Percentiles rank a stretch among this genome's conserved stretches.
These are phyloP conservation scores for Neopestalotiopsis rosae DNA, from an alignment of 2,329 filamentous ascomycete genomes.

Conservation along the genomic window DNA sequence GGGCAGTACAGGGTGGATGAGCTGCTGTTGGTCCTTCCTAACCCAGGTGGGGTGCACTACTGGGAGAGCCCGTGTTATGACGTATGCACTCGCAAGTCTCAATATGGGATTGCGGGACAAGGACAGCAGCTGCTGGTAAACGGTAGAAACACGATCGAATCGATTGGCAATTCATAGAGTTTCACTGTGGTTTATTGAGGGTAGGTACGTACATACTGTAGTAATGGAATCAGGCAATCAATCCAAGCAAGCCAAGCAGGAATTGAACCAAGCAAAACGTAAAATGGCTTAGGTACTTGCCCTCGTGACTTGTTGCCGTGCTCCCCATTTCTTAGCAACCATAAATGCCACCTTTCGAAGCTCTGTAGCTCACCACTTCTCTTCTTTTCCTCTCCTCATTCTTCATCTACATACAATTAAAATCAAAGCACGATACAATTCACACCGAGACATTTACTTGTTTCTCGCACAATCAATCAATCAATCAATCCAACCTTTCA, in stretches of 20 bases:
- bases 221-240: slow-evolving; percentile 1
- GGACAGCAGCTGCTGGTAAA: background rate
- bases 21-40: background rate
- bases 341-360: slow-evolving; percentile 11
- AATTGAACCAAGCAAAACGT: slow-evolving; percentile 2
- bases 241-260: background rate
- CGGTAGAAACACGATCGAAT: slow-evolving; percentile 9
- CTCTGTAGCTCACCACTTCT: background rate
- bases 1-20: background rate
- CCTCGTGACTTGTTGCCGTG: background rate
- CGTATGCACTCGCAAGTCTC: slow-evolving; percentile 9
- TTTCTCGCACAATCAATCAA: slow-evolving; percentile 14
- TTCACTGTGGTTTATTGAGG: background rate
- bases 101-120: slow-evolving; percentile 13
- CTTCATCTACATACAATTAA: slow-evolving; percentile 2
- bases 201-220: background rate
- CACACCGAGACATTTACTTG: slow-evolving; percentile 15
- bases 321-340: background rate
- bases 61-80: slow-evolving; percentile 10
- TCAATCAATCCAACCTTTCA: background rate
- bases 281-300: background rate
- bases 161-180: background rate
- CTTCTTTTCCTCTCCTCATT: background rate
- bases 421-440: slow-evolving; percentile 10
- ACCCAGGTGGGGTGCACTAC: background rate